Conservation (phyloP, 2,329 filamentous ascomycete genomes). For the Cercospora sojina region DNA sequence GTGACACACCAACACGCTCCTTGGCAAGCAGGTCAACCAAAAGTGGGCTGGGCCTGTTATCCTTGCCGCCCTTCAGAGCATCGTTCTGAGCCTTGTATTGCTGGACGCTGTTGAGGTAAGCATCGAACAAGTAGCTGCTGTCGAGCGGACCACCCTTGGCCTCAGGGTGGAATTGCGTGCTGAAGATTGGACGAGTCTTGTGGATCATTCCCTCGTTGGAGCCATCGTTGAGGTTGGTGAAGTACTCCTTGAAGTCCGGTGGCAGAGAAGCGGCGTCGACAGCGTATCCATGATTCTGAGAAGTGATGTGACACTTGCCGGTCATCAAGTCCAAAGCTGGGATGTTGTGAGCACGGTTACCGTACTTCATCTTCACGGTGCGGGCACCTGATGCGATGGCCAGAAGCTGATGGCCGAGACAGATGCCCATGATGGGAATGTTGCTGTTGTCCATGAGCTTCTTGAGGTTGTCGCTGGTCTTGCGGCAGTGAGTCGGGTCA, state of each 20-base stretch:
- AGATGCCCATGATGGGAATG: slow-evolving; percentile 95
- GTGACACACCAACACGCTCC: slow-evolving; percentile 83
- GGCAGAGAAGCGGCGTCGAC: slow-evolving; percentile 82
- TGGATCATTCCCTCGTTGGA: slow-evolving; percentile 98
- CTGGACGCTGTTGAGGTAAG: slow-evolving; percentile 86
- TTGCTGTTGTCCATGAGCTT: slow-evolving; percentile 89
- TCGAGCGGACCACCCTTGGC: slow-evolving; percentile 96
- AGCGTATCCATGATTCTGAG: slow-evolving; percentile 97
- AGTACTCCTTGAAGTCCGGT: slow-evolving; percentile 93
- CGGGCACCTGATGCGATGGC: slow-evolving; percentile 83
- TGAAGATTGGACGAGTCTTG: slow-evolving; percentile 94
- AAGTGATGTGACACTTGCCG: slow-evolving; percentile 96
- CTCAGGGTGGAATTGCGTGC: slow-evolving; percentile 97
- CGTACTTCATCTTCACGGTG: slow-evolving; percentile 98
- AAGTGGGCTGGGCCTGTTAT: slow-evolving; percentile 82
- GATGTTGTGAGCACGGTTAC: slow-evolving; percentile 98
- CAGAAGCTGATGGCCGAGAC: slow-evolving; percentile 92
- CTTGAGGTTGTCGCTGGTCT: slow-evolving; percentile 87
- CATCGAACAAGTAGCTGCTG: slow-evolving; percentile 93
- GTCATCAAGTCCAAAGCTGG: slow-evolving; percentile 91
- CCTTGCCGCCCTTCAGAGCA: slow-evolving; percentile 68
- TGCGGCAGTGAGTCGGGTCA: slow-evolving; percentile 94
- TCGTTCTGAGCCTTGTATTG: slow-evolving; percentile 83
- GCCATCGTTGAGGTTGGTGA: slow-evolving; percentile 95
- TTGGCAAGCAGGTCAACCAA: slow-evolving; percentile 88